phyloP scores from a whole-genome alignment of 169 alveolate genomes.

The Plasmodium falciparum region DNA sequence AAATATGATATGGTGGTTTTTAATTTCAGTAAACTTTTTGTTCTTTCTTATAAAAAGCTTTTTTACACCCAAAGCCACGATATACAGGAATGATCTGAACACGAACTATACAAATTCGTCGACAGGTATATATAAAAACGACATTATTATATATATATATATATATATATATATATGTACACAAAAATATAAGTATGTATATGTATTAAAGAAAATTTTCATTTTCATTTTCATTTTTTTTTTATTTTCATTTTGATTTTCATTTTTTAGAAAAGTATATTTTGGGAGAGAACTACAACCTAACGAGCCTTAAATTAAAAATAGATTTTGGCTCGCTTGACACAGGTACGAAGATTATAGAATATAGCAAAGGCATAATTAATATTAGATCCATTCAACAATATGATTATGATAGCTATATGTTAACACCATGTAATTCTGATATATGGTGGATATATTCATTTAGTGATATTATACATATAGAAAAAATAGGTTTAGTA shows the following conservation, averaged over 20 bases:
- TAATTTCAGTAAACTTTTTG: slow-evolving; percentile 72
- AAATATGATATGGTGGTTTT: slow-evolving; percentile 78
- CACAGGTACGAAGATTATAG: slow-evolving; percentile 88
- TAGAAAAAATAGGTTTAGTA: slow-evolving; percentile 85
- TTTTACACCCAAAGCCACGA: slow-evolving; percentile 69
- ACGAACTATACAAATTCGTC: slow-evolving; percentile 12
- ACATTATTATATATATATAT: neutral
- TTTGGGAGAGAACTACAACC: slow-evolving; percentile 76
- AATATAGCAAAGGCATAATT: slow-evolving; percentile 81
- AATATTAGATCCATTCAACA: slow-evolving; percentile 70
- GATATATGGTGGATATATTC: slow-evolving; percentile 88
- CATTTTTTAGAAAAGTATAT: slow-evolving; percentile 46
- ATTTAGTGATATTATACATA: slow-evolving; percentile 85
- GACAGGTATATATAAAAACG: slow-evolving; percentile 28
- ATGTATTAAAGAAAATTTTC: neutral
- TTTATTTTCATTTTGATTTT: neutral
- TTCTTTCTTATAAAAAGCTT: slow-evolving; percentile 73
- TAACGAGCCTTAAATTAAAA: slow-evolving; percentile 78
- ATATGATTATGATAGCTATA: slow-evolving; percentile 84
- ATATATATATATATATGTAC: neutral
- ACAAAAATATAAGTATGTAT: no score
- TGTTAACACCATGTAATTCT: slow-evolving; percentile 88
- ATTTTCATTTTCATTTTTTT: neutral
- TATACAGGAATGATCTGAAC: slow-evolving; percentile 27
- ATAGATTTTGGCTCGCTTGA: slow-evolving; percentile 89